Conservation (phyloP, 1,284 basidiomycete genomes). For the Lentinula novae-zelandiae region DNA sequence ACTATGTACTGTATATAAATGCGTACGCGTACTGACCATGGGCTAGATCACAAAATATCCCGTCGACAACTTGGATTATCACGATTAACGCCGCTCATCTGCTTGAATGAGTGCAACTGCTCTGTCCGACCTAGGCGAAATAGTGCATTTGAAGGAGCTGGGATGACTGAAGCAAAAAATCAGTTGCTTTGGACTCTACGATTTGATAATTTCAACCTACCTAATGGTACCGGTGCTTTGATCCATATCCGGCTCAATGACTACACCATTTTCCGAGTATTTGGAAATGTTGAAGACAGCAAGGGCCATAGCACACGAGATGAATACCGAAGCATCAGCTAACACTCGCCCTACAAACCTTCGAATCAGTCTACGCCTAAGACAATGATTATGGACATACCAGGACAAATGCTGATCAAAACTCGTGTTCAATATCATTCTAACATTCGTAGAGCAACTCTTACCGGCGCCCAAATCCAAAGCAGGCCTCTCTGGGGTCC, state of each 20-base stretch:
- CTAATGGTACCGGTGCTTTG: conserved; percentile 18
- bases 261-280: conserved; percentile 21
- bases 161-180: conserved; percentile 14
- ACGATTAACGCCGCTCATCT: conserved; percentile 11
- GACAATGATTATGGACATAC: conserved; percentile 4
- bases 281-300: conserved; percentile 29
- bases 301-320: conserved; percentile 27
- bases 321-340: conserved; percentile 29
- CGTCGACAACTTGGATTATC: background rate
- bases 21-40: too few relatives aligned
- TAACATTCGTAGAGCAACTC: background rate
- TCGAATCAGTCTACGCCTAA: background rate
- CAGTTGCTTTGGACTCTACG: too few relatives aligned
- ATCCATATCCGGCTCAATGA: conserved; percentile 14
- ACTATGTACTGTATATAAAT: too few relatives aligned
- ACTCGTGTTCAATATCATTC: background rate
- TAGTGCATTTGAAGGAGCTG: conserved; percentile 14
- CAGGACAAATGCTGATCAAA: conserved; percentile 21
- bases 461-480: conserved; percentile 29
- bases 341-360: conserved; percentile 19
- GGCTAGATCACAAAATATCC: background rate
- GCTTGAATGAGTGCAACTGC: conserved; percentile 13
- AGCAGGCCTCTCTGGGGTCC: conserved; percentile 22
- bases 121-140: conserved; percentile 15
- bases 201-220: background rate